A percentile compares a stretch with the other conserved stretches of the same genome.
Conservation (phyloP, 2,329 filamentous ascomycete species). For the Fusarium poae region DNA sequence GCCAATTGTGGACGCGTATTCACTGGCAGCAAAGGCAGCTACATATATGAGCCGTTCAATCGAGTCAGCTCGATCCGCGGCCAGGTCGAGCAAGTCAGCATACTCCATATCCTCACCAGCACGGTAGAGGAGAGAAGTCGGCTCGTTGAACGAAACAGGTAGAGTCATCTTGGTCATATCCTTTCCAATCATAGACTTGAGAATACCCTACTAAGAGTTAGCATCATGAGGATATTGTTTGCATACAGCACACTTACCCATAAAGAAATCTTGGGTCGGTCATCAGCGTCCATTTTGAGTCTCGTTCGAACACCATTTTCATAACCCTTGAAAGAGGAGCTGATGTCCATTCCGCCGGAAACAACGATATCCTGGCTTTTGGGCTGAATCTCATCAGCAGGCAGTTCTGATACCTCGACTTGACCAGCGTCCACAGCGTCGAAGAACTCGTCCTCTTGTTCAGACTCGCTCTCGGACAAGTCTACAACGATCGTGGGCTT, state of each 20-base stretch:
- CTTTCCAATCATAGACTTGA: constrained; percentile 99
- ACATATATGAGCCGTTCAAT: constrained; percentile 95
- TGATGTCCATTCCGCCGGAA: constrained; percentile 72
- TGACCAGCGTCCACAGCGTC: constrained; percentile 95
- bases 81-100: constrained; percentile 88
- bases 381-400: constrained; percentile 60
- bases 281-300: constrained; percentile 90
- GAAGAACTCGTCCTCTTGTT: constrained; percentile 93
- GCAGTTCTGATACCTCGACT: constrained; percentile 81
- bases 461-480: constrained; percentile 83
- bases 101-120: constrained; percentile 99
- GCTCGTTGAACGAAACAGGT: constrained; percentile 98
- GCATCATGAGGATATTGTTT: background rate
- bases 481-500: constrained; percentile 77
- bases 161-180: constrained; percentile 99
- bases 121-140: constrained; percentile 93
- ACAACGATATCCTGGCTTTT: constrained; percentile 59
- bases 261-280: constrained; percentile 92
- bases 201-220: constrained; percentile 75
- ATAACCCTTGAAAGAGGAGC: constrained; percentile 86
- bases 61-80: constrained; percentile 86
- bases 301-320: constrained; percentile 85
- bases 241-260: constrained; percentile 75
- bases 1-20: constrained; percentile 96
- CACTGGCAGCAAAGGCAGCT: constrained; percentile 93